Evolutionary conservation across 2,329 filamentous ascomycete species (phyloP).

Genomic region (Coniochaeta ligniaria): DNA sequence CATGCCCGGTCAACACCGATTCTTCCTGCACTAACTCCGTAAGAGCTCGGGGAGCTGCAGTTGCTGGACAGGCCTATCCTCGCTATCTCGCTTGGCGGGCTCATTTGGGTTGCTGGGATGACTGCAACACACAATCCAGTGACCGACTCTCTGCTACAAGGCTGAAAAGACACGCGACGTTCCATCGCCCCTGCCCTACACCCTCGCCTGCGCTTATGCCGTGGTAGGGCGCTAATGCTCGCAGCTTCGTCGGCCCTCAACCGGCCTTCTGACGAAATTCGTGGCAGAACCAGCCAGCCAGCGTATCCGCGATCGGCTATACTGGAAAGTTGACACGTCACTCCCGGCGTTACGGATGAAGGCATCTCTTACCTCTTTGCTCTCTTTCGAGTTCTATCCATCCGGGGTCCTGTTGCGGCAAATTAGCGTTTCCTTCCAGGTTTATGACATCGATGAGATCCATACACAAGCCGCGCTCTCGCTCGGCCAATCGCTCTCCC

Average conservation of each 20-base stretch:
- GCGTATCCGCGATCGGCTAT: not conserved
- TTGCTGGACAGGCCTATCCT: not conserved
- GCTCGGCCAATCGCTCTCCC: not conserved
- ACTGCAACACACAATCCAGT: not conserved
- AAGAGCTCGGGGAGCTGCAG: not conserved
- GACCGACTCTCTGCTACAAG: not conserved
- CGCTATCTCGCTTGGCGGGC: not conserved
- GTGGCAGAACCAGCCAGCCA: not conserved
- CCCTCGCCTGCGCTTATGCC: not conserved
- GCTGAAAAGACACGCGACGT: not conserved
- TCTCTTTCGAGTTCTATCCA: not conserved
- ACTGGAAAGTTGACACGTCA: not conserved
- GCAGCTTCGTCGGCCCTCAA: not conserved
- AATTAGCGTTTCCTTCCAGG: not conserved
- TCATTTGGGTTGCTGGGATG: not conserved
- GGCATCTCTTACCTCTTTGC: not conserved
- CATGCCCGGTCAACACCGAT: not conserved
- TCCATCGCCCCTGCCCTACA: not conserved
- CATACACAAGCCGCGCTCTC: not conserved
- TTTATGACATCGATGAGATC: not conserved
- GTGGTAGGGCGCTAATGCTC: not conserved
- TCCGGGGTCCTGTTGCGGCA: not conserved
- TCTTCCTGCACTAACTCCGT: not conserved
- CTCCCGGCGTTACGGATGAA: not conserved
- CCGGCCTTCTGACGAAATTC: not conserved